These are phyloP conservation scores for Acephala macrosclerotiorum DNA, from an alignment of 2,329 filamentous ascomycete species.

Conservation along the genomic window DNA sequence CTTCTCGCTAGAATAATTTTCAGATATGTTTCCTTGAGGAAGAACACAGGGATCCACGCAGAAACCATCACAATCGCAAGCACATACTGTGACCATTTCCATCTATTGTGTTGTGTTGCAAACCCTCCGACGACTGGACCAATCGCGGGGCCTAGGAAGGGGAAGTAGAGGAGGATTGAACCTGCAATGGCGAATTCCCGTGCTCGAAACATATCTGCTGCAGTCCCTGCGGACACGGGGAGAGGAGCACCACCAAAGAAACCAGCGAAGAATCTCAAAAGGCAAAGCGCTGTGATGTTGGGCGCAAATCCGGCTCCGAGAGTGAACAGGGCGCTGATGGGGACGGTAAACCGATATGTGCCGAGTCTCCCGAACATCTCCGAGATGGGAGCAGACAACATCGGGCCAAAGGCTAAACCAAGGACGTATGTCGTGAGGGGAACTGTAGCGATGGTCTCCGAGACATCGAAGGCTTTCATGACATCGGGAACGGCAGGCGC, in stretches of 20 bases:
- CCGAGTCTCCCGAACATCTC: conserved; percentile 63
- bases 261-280: conserved; percentile 64
- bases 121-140: conserved; percentile 34
- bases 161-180: conserved; percentile 25
- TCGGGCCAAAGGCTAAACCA: conserved; percentile 65
- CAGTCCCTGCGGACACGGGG: conserved; percentile 26
- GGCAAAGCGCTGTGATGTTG: conserved; percentile 57
- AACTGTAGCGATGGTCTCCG: conserved; percentile 61
- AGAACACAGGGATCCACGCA: conserved; percentile 20
- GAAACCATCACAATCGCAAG: conserved; percentile 23
- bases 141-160: conserved; percentile 30
- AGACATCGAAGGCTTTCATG: conserved; percentile 59
- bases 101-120: conserved; percentile 28
- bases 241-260: conserved; percentile 46
- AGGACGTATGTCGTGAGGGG: conserved; percentile 65
- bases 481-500: conserved; percentile 55
- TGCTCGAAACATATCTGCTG: conserved; percentile 29
- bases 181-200: conserved; percentile 18
- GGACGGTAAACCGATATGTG: conserved; percentile 56
- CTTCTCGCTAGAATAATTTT: conserved; percentile 27
- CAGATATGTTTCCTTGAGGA: conserved; percentile 31
- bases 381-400: conserved; percentile 64
- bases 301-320: conserved; percentile 60
- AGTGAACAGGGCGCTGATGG: conserved; percentile 61
- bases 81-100: conserved; percentile 32